Conservation (phyloP, 1,139 yeast genomes). For the Blastobotrys serpentis region DNA sequence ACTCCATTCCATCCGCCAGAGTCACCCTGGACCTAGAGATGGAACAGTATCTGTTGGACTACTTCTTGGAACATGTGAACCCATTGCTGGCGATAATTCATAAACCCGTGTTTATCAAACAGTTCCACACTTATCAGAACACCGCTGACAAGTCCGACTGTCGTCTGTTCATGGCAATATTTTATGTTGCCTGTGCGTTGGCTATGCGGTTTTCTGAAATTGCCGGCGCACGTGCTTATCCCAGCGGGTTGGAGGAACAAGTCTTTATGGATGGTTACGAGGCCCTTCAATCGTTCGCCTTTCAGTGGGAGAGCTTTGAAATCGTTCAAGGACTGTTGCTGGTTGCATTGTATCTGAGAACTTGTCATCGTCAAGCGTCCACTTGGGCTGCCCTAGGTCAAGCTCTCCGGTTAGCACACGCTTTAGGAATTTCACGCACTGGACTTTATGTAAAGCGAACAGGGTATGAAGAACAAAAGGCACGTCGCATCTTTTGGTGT, state of each 20-base stretch:
- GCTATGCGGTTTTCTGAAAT: constrained; percentile 56
- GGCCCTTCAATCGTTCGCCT: constrained; percentile 50
- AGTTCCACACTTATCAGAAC: constrained; percentile 44
- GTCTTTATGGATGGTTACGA: constrained; percentile 53
- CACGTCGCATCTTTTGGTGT: constrained; percentile 57
- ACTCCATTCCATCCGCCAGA: constrained; percentile 34
- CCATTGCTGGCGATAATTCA: constrained; percentile 55
- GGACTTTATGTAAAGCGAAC: constrained; percentile 21
- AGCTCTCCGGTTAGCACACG: constrained; percentile 54
- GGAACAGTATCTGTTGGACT: constrained; percentile 39
- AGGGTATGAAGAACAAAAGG: constrained; percentile 51
- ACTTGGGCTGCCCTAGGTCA: constrained; percentile 53
- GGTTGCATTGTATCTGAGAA: constrained; percentile 53
- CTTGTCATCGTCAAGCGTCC: constrained; percentile 58
- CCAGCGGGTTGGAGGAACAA: constrained; percentile 49
- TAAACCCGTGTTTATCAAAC: constrained; percentile 54
- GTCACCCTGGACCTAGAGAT: constrained; percentile 18
- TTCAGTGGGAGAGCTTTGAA: constrained; percentile 70
- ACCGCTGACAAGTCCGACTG: constrained; percentile 29
- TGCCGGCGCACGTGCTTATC: constrained; percentile 33
- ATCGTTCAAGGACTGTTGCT: constrained; percentile 63
- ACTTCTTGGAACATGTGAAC: constrained; percentile 52
- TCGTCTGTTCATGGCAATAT: constrained; percentile 52
- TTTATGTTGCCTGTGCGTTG: constrained; percentile 52
- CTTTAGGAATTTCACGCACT: constrained; percentile 53